Evolutionary conservation across 306 rosid species (phyloP), one percentile per base, ranked within the genome.

Genomic region (Rosa persica): DNA sequence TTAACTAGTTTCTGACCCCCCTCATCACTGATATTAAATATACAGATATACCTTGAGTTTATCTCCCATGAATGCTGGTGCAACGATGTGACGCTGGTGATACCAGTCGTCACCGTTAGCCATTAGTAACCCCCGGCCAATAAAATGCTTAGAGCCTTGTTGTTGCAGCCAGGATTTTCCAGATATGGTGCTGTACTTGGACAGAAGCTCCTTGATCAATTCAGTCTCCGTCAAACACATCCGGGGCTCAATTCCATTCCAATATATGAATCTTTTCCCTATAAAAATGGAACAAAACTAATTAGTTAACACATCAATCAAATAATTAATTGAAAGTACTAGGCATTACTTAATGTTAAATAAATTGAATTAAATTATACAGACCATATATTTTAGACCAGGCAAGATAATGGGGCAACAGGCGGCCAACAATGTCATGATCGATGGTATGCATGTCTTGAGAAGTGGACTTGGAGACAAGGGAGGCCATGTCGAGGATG

Each of bases 401-500:
- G 8, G 79, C 77, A 16, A 87, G 83, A 76, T 91, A 96, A 89
- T 96, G 96, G 23, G 99, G 99, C 0, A 91, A 73, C 16, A 96
- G 89, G 6, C 99, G 99, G 4, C 82, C 86, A 20, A 96, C 99
- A 72, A 93, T 86, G 88, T 93, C 94, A 36, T 96, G 99, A 77
- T 51, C 76, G 71, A 91, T 91, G 57, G 90, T 79, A 75, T 83
- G 79, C 96, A 93, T 93, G 93, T 90, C 93, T 1, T 85, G 46
- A 11, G 96, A 85, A 57, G 93, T 96, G 52, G 98, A 67, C 76
- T 88, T 83, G 38, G 89, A 75, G 34, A 90, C 83, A 51, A 91
- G 89, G 12, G 86, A 77, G 5, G 90, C 86, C 89, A 93, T 86
- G 84, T 91, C 94, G 8, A 85, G 46, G 88, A 96, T 84, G 88